A percentile compares a stretch with the other conserved stretches of the same genome.
These are phyloP conservation scores for Syzygium syzygioides DNA, from an alignment of 441 rosid species.

Conservation along the genomic window DNA sequence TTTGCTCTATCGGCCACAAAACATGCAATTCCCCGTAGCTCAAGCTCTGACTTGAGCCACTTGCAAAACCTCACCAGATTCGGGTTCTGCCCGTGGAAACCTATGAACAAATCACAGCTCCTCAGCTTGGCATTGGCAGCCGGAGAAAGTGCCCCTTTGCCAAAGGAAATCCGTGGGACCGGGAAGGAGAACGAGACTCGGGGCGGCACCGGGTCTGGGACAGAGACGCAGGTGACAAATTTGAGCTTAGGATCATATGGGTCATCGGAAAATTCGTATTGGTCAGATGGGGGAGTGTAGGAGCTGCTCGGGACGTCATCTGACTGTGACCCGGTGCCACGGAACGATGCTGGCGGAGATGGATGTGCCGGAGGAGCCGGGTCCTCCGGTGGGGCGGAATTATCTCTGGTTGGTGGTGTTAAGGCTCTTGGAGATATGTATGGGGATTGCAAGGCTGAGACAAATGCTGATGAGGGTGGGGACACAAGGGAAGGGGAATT, in stretches of 20 bases:
- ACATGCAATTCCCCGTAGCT: conserved; percentile 91
- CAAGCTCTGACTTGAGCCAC: conserved; percentile 94
- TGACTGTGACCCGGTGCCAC: conserved; percentile 39
- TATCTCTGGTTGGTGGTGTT: conserved; percentile 24
- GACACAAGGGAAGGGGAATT: conserved; percentile 74
- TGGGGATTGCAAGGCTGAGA: conserved; percentile 91
- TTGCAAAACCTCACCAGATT: conserved; percentile 74
- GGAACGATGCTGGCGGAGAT: conserved; percentile 27
- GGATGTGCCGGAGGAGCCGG: conserved; percentile 14
- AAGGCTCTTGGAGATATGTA: conserved; percentile 86
- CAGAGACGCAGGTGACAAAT: conserved; percentile 50
- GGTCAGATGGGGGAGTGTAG: conserved; percentile 84
- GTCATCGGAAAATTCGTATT: conserved; percentile 70
- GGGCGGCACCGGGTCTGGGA: conserved; percentile 53
- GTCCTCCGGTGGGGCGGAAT: conserved; percentile 18
- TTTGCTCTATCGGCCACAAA: conserved; percentile 84
- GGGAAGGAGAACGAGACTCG: conserved; percentile 84
- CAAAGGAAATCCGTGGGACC: conserved; percentile 73
- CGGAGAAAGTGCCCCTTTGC: conserved; percentile 68
- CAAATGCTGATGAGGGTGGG: conserved; percentile 95
- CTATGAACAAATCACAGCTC: conserved; percentile 85
- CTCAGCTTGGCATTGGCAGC: conserved; percentile 70
- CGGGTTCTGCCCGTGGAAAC: conserved; percentile 80
- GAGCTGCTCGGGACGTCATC: conserved; percentile 87
- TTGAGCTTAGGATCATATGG: conserved; percentile 54